A percentile compares a stretch with the other conserved stretches of the same genome.
Evolutionary conservation across 208 protist species (phyloP).

Genomic region (Tetramitus jugosus): DNA sequence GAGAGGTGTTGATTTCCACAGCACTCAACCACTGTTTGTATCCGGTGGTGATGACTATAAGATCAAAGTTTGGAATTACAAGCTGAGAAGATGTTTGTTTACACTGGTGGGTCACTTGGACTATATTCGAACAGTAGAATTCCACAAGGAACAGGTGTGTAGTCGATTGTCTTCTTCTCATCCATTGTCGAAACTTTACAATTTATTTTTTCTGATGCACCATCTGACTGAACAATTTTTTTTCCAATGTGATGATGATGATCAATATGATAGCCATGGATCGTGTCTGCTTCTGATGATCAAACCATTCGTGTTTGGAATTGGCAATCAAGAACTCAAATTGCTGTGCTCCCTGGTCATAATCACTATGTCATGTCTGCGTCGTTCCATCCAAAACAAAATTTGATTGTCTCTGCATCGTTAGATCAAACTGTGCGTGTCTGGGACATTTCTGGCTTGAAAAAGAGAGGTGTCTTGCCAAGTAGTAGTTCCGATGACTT

Average conservation of each 20-base stretch:
- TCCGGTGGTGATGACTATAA: constrained; percentile 97
- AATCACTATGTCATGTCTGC: constrained; percentile 99
- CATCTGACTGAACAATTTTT: not conserved
- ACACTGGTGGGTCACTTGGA: constrained; percentile 95
- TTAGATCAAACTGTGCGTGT: constrained; percentile 97
- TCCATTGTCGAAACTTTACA: not conserved
- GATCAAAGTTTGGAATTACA: constrained; percentile 99
- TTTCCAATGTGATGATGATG: no score
- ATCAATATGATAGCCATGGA: constrained; percentile 74
- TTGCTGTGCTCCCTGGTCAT: constrained; percentile 87
- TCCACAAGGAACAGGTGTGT: constrained; percentile 65
- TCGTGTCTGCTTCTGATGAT: constrained; percentile 95
- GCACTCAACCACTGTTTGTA: constrained; percentile 94
- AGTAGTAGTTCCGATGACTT: not conserved
- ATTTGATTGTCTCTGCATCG: constrained; percentile 93
- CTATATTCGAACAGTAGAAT: constrained; percentile 98
- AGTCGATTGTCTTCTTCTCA: not conserved
- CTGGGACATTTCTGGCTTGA: constrained; percentile 95
- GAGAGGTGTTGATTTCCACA: constrained; percentile 95
- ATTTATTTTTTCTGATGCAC: not conserved
- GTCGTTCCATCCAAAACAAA: constrained; percentile 82
- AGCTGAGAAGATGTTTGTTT: constrained; percentile 92
- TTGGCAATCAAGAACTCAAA: constrained; percentile 87
- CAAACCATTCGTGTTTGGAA: constrained; percentile 98
- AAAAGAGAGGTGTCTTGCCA: constrained; percentile 46